These are phyloP conservation scores for Athelia sp. DNA, from an alignment of 1,284 basidiomycete species.

Conservation along the genomic window DNA sequence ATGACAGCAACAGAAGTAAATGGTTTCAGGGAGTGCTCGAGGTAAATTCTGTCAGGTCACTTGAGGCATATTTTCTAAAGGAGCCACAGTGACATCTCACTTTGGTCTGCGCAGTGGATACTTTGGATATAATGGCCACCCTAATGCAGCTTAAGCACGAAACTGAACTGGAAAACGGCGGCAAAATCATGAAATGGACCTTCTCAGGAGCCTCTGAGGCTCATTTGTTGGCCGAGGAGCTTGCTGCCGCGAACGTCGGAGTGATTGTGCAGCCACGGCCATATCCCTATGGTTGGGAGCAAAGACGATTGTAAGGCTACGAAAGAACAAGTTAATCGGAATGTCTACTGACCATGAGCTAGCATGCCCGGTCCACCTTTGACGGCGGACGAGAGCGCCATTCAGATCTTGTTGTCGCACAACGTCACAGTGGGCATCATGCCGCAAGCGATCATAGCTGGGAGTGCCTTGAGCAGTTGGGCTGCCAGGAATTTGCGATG, in stretches of 20 bases:
- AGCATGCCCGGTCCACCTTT: constrained; percentile 54
- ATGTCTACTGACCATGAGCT: not conserved
- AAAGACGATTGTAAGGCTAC: constrained; percentile 31
- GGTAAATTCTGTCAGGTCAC: constrained; percentile 31
- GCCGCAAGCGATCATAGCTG: constrained; percentile 50
- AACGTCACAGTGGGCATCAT: constrained; percentile 61
- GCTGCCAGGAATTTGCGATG: constrained; percentile 65
- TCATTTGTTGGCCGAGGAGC: constrained; percentile 61
- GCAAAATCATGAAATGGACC: constrained; percentile 36
- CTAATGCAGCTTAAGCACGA: constrained; percentile 63
- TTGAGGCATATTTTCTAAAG: too few species aligned
- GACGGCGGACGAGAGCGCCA: constrained; percentile 39
- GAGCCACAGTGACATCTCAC: constrained; percentile 35
- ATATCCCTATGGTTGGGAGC: constrained; percentile 58
- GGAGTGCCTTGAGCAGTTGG: constrained; percentile 59
- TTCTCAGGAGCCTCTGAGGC: constrained; percentile 67
- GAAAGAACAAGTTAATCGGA: constrained; percentile 28
- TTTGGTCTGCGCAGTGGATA: constrained; percentile 56
- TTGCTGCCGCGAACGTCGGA: constrained; percentile 58
- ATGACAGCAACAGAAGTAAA: constrained; percentile 35
- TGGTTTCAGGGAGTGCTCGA: constrained; percentile 44
- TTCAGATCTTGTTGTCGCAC: constrained; percentile 38
- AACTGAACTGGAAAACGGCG: constrained; percentile 40
- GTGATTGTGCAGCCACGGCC: constrained; percentile 58
- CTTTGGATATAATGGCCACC: constrained; percentile 70